These are phyloP conservation scores for Fraxinus dipetala DNA, from an alignment of 305 asterid genomes.

Conservation along the genomic window DNA sequence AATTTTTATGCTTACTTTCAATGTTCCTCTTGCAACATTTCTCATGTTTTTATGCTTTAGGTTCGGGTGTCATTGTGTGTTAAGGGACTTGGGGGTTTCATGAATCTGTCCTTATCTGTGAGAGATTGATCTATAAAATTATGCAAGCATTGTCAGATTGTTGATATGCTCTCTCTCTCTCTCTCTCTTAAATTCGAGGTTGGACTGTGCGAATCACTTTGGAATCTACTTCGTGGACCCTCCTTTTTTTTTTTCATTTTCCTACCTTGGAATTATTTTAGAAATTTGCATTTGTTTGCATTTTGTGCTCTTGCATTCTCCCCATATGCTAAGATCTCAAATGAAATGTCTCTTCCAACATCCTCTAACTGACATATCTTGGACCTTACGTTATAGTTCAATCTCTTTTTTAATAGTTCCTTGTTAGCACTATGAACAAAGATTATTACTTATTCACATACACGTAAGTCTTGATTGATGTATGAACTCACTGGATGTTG, in stretches of 20 bases:
- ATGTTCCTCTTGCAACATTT: background rate
- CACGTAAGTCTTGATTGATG: background rate
- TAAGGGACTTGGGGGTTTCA: background rate
- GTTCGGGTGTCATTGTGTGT: background rate
- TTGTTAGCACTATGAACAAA: background rate
- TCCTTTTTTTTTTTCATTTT: too few species aligned
- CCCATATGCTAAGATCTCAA: background rate
- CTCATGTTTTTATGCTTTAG: slow-evolving; percentile 3
- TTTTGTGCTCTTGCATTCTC: background rate
- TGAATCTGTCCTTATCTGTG: background rate
- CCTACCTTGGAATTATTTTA: background rate
- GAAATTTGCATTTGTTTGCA: background rate
- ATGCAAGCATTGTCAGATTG: background rate
- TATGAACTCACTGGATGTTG: background rate
- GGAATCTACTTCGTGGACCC: background rate
- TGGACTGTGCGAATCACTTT: background rate
- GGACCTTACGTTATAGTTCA: background rate
- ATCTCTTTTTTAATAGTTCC: background rate
- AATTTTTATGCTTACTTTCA: slow-evolving; percentile 3
- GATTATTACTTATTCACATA: background rate
- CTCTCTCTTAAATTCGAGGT: background rate
- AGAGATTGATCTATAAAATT: background rate
- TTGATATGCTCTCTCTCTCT: background rate
- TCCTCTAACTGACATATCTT: background rate
- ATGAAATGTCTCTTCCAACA: background rate